Base-by-base conservation (phyloP, 768 basidiomycete genomes). In the Tricholoma flavovirens region DNA sequence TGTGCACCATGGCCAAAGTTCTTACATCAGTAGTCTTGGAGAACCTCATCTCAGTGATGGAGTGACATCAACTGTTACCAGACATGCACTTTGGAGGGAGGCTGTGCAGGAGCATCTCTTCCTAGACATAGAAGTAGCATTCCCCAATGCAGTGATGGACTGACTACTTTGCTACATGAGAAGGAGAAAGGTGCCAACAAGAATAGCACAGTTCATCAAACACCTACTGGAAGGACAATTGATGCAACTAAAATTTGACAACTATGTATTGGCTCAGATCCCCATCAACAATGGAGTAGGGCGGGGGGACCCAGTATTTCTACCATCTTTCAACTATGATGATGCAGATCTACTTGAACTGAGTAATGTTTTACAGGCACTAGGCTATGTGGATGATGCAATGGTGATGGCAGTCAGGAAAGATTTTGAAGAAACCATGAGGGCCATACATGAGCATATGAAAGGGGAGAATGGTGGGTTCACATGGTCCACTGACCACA, bases 321-420 rank as follows among this genome's bases (percentile, higher is more conserved):
- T 64, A 61, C 52, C 66, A 0, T 17, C 64, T 1, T 68, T 67
- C 48, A 58, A 69, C 5, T 54, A 66, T 15, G 69, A 68, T 51
- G 67, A 67, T 48, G 59, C 52, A 51, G 65, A 64, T 46, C 56
- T 67, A 15, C 50, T 67, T 0, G 61, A 66, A 9, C 17, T 56
- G 15, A n/a, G 21, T 19, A 48, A 33, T n/a, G 14, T 12, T 10
- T 12, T 24, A 33, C 35, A 24, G 15, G 48, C 48, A 29, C 35
- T 56, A 6, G 48, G 46, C 3, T 56, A 38, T 40, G 55, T 56
- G 10, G 55, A 56, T 24, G 24, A 56, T 40, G 32, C 24, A 11
- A 49, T 38, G 10, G 5, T 56, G 6, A 48, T 64, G 15, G 32
- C 49, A 3, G 17, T 38, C n/a, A n/a, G n/a, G n/a, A n/a, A n/a